Evolutionary conservation across 768 basidiomycete genomes (phyloP).

Genomic region (Ramaria sp.): DNA sequence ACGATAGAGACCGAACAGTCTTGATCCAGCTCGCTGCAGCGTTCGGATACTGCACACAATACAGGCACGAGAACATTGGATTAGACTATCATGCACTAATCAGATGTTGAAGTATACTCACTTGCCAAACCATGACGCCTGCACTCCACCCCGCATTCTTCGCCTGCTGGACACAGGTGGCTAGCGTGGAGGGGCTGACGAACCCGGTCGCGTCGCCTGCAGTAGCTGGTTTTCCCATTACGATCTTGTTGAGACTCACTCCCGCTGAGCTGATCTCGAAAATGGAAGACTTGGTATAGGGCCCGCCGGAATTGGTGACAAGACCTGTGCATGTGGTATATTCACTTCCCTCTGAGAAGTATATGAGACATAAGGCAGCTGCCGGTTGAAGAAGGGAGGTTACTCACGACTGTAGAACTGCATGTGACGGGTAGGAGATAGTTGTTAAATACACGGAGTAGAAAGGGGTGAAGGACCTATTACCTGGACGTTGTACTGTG

Average conservation of each 20-base stretch:
- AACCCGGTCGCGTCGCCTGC: constrained; percentile 16
- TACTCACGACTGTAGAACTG: constrained; percentile 13
- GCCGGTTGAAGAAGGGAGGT: not conserved
- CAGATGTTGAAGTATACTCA: not conserved
- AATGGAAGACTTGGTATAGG: constrained; percentile 23
- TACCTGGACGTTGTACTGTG: constrained; percentile 6
- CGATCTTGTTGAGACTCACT: constrained; percentile 24
- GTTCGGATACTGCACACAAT: constrained; percentile 3
- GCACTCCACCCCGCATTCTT: constrained; percentile 23
- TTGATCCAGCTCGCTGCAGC: constrained; percentile 11
- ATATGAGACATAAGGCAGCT: not conserved
- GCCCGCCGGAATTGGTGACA: constrained; percentile 16
- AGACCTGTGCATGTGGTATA: constrained; percentile 15
- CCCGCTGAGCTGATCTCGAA: constrained; percentile 23
- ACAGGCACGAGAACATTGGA: not conserved
- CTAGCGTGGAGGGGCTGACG: constrained; percentile 16
- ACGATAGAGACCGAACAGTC: constrained; percentile 8
- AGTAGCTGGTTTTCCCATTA: constrained; percentile 27
- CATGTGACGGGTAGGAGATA: not conserved
- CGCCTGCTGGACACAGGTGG: constrained; percentile 20
- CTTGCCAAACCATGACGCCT: constrained; percentile 25
- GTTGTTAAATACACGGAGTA: not conserved
- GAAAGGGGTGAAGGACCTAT: not conserved
- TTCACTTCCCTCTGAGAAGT: constrained; percentile 2
- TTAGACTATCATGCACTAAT: not conserved